Conservation (phyloP, 768 basidiomycete species). For the Phaffia australis region DNA sequence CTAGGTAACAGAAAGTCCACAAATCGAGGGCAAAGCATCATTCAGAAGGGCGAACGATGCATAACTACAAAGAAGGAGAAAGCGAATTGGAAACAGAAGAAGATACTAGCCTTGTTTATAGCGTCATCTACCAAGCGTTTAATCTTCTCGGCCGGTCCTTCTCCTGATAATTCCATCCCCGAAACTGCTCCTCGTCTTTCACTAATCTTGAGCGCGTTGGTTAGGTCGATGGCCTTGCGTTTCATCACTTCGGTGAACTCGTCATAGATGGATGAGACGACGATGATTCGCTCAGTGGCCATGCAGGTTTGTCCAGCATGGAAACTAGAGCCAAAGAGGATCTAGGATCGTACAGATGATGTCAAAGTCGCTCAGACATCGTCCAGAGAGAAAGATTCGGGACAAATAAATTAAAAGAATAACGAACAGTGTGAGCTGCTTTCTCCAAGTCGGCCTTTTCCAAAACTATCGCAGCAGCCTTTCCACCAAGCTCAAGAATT, state of each 20-base stretch:
- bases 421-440: conserved; percentile 44
- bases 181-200: background rate
- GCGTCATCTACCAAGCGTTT: conserved; percentile 13
- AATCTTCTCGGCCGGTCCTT: conserved; percentile 1
- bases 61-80: background rate
- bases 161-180: background rate
- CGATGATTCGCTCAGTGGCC: conserved; percentile 36
- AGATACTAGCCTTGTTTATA: background rate
- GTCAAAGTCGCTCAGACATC: too few relatives aligned
- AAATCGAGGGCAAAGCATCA: background rate
- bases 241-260: conserved; percentile 26
- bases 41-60: background rate
- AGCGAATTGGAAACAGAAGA: background rate
- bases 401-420: background rate
- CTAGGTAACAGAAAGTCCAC: background rate
- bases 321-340: conserved; percentile 35
- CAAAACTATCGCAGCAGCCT: conserved; percentile 39
- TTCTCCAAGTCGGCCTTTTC: conserved; percentile 47
- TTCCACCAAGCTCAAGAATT: conserved; percentile 38
- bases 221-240: conserved; percentile 15
- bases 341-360: conserved; percentile 2
- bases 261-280: conserved; percentile 27
- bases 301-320: conserved; percentile 39
- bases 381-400: background rate
- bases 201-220: background rate